Evolutionary conservation across 371 early-diverging fungal species (phyloP), one percentile per base, ranked within the genome.

Genomic region (Apophysomyces variabilis): DNA sequence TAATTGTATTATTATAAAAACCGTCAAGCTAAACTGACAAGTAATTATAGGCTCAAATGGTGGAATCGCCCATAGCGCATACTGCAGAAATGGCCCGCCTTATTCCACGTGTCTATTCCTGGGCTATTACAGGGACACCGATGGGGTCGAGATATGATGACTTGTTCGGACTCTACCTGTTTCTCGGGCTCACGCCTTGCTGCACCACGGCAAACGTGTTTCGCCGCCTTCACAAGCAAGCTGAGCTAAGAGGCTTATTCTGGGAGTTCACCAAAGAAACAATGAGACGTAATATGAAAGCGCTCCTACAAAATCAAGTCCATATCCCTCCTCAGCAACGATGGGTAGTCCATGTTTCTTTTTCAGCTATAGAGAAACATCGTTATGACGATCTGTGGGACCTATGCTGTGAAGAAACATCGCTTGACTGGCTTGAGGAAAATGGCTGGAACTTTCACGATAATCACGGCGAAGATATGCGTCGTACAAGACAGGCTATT

Each of bases 51-150:
- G 90, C 90, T 14, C 92, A 91, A 66, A 85, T 87, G 87, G 85
- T 90, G n/a, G 89, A 89, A 65, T 73, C 78, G 0, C 57, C 76
- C 0, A 61, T 75, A 12, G 67, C 83, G 0, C 65, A 74, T 12
- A 78, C 85, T 1, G 76, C 83, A 14, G 76, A 82, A 36, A 87
- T 91, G 84, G 86, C 89, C 7, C 70, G 77, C 8, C 32, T 77
- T 38, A 80, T 91, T 26, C 87, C 90, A 3, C 74, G 88, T 4
- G 76, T 80, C 58, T 76, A 87, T 68, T 70, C 88, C 0, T 91
- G 92, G 92, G 86, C 85, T 13, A 85, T 91, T n/a, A 88, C 89
- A 5, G 92, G 92, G 0, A 92, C 92, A 16, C 92, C 92, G 0
- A 76, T 87, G 38, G 56, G 60, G 58, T 62, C 73, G 7, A 77